Percentiles rank a stretch among this genome's conserved stretches.
These are phyloP conservation scores for Aspergillus quadricinctus DNA, from an alignment of 2,329 filamentous ascomycete species.

Conservation along the genomic window DNA sequence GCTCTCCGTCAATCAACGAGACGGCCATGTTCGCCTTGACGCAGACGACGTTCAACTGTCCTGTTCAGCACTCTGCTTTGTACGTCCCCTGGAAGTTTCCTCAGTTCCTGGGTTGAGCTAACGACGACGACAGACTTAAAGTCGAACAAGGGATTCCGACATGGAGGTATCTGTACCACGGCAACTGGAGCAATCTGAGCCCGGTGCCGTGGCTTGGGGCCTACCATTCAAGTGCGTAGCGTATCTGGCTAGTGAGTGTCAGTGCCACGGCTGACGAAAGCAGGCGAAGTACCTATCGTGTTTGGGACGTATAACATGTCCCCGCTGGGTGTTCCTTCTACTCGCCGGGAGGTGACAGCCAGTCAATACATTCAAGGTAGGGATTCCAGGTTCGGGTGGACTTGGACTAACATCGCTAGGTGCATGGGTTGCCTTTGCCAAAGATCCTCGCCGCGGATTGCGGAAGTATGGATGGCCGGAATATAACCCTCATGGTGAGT, in stretches of 20 bases:
- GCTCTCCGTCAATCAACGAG: conserved; percentile 1
- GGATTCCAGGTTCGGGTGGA: too few relatives aligned
- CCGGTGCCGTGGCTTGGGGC: conserved; percentile 40
- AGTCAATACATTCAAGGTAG: conserved; percentile 12
- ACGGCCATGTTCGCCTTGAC: background rate
- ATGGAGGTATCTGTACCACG: conserved; percentile 39
- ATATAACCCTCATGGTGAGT: background rate
- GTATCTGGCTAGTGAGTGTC: background rate
- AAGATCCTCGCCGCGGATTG: background rate
- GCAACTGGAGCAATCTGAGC: conserved; percentile 39
- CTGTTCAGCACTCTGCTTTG: background rate
- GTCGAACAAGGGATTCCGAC: conserved; percentile 18
- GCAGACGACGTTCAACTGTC: background rate
- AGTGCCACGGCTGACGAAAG: background rate
- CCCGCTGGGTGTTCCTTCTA: background rate
- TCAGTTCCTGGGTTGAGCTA: too few relatives aligned
- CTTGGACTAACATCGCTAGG: too few relatives aligned
- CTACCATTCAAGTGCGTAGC: conserved; percentile 34
- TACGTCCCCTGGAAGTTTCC: background rate
- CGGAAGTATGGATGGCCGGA: background rate
- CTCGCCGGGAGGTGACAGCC: conserved; percentile 2
- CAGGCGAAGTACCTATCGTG: conserved; percentile 10
- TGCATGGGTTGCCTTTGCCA: conserved; percentile 2
- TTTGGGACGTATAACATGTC: conserved; percentile 11
- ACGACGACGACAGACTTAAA: too few relatives aligned